A percentile compares a stretch with the other conserved stretches of the same genome.
phyloP scores from a whole-genome alignment of 1,284 basidiomycete species.

The Nidula niveotomentosa region DNA sequence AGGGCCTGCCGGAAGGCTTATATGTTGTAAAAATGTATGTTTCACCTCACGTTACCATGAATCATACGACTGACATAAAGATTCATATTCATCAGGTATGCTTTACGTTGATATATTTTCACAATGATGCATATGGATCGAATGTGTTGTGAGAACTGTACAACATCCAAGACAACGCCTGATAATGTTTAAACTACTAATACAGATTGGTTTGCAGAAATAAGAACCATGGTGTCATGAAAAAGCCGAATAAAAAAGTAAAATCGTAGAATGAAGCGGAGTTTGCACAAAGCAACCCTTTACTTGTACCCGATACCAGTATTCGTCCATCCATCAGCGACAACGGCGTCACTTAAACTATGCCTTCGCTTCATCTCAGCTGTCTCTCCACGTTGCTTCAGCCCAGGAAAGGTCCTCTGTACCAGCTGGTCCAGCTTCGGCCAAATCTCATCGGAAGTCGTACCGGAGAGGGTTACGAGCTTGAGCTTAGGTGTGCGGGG shows the following conservation, averaged over 20 bases:
- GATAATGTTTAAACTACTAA: too few species aligned
- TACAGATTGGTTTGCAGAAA: too few species aligned
- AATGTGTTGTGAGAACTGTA: not conserved
- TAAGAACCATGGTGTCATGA: too few species aligned
- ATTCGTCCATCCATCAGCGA: slow-evolving; percentile 20
- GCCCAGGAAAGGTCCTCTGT: slow-evolving; percentile 51
- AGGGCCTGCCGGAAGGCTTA: slow-evolving; percentile 78
- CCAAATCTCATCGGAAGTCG: slow-evolving; percentile 94
- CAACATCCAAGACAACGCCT: not conserved
- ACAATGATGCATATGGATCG: too few species aligned
- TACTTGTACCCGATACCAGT: not conserved
- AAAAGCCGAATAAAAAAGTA: too few species aligned
- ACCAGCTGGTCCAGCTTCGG: slow-evolving; percentile 72
- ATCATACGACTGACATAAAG: not conserved
- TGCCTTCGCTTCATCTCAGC: slow-evolving; percentile 40
- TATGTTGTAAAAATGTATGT: slow-evolving; percentile 84
- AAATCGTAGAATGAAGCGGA: too few species aligned
- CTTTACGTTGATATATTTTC: slow-evolving; percentile 36
- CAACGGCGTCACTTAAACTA: slow-evolving; percentile 48
- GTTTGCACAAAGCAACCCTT: too few species aligned
- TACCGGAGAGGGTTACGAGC: slow-evolving; percentile 78
- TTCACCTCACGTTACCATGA: not conserved
- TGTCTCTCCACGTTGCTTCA: slow-evolving; percentile 51
- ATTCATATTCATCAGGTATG: slow-evolving; percentile 47
- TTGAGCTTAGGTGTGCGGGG: slow-evolving; percentile 45